phyloP scores from a whole-genome alignment of 306 rosid genomes.

The Sechiopsis laciniata region DNA sequence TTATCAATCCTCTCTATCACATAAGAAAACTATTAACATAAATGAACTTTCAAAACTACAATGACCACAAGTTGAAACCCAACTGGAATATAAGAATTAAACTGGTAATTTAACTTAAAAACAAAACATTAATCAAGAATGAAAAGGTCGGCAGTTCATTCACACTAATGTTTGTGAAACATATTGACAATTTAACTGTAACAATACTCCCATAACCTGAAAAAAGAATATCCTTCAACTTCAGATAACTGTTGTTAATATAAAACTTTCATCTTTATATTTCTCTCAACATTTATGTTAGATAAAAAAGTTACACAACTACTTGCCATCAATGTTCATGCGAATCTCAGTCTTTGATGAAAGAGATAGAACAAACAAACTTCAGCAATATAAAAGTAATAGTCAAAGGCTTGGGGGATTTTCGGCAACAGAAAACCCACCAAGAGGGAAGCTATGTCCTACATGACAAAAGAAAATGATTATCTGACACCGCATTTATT shows the following conservation, averaged over 20 bases:
- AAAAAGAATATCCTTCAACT: too few species aligned
- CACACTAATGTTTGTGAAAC: neutral
- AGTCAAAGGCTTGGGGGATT: neutral
- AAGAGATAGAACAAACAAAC: neutral
- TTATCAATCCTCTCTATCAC: neutral
- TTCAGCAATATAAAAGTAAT: neutral
- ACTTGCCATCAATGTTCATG: neutral
- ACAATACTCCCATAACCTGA: too few species aligned
- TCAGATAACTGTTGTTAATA: neutral
- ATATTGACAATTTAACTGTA: neutral
- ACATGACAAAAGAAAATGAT: slow-evolving; percentile 19
- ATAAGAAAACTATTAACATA: neutral
- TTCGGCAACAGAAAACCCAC: slow-evolving; percentile 17
- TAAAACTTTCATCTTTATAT: neutral
- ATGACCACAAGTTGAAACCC: neutral
- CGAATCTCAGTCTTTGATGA: neutral
- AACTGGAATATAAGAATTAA: neutral
- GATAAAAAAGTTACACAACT: neutral
- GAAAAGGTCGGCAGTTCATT: neutral
- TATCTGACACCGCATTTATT: slow-evolving; percentile 21
- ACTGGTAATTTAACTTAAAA: neutral
- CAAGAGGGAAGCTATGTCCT: slow-evolving; percentile 18
- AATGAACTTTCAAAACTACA: neutral
- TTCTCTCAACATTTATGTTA: neutral
- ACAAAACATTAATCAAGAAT: neutral